phyloP scores from a whole-genome alignment of 352 stramenopile genomes.

The Phytophthora pini region DNA sequence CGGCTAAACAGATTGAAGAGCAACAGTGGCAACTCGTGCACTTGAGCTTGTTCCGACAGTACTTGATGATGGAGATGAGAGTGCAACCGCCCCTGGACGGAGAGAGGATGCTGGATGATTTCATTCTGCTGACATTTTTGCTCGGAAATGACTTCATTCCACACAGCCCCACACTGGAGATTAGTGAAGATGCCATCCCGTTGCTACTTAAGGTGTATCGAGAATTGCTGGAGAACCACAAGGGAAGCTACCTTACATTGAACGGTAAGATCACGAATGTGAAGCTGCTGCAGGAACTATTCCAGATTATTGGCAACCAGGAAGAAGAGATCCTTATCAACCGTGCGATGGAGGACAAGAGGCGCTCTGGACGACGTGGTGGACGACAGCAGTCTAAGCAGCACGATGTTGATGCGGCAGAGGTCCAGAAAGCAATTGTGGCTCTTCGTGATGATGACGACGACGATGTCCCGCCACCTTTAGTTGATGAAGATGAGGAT shows the following conservation, averaged over 20 bases:
- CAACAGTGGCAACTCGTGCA: constrained; percentile 98
- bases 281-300: constrained; percentile 92
- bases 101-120: constrained; percentile 99
- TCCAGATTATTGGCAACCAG: constrained; percentile 92
- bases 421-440: constrained; percentile 56
- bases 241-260: constrained; percentile 93
- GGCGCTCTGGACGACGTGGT: constrained; percentile 40
- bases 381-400: constrained; percentile 37
- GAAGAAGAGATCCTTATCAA: constrained; percentile 95
- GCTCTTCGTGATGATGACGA: constrained; percentile 52
- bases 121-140: constrained; percentile 99
- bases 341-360: constrained; percentile 65
- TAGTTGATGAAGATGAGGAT: constrained; percentile 52
- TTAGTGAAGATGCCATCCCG: constrained; percentile 98
- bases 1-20: constrained; percentile 93
- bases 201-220: constrained; percentile 94
- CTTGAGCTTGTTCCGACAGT: constrained; percentile 97
- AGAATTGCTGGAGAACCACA: constrained; percentile 82
- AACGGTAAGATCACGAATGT: constrained; percentile 92
- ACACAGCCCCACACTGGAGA: constrained; percentile 98
- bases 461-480: constrained; percentile 40
- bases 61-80: constrained; percentile 97
- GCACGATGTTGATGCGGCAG: constrained; percentile 53
- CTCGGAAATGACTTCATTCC: constrained; percentile 99
- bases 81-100: constrained; percentile 60